Percentiles rank a stretch among this genome's conserved stretches.
phyloP scores from a whole-genome alignment of 2,329 filamentous ascomycete genomes.

The Chlorencoelia australis region DNA sequence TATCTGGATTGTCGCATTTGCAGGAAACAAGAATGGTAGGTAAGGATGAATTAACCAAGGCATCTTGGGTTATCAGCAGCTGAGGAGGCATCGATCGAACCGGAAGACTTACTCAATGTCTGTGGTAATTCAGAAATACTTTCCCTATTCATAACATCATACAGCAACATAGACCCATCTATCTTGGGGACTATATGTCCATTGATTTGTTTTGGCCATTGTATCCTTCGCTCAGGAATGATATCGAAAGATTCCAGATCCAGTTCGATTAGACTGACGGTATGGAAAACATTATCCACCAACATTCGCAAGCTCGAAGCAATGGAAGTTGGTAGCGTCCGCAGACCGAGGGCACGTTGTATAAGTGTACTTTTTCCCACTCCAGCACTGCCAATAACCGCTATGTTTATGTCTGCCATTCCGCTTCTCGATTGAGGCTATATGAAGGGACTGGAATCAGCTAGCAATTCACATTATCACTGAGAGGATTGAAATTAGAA shows the following conservation, averaged over 20 bases:
- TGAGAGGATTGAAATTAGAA: not conserved
- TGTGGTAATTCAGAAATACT: constrained; percentile 66
- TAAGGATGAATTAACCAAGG: constrained; percentile 59
- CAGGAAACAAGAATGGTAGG: constrained; percentile 77
- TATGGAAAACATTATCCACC: constrained; percentile 47
- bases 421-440: constrained; percentile 24
- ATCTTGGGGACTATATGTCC: constrained; percentile 64
- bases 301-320: constrained; percentile 46
- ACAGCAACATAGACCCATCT: constrained; percentile 76
- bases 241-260: constrained; percentile 57
- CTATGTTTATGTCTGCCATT: constrained; percentile 50
- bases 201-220: constrained; percentile 58
- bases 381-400: constrained; percentile 54
- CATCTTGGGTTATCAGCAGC: constrained; percentile 41
- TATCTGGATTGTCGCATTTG: constrained; percentile 75
- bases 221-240: constrained; percentile 45
- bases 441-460: constrained; percentile 10
- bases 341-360: constrained; percentile 49
- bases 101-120: constrained; percentile 59
- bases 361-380: constrained; percentile 62
- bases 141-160: constrained; percentile 73
- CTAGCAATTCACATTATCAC: not conserved
- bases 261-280: constrained; percentile 54
- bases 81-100: not conserved
- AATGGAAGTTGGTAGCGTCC: constrained; percentile 42